Evolutionary conservation across 768 basidiomycete genomes (phyloP).

Genomic region (Kwoniella sp.): DNA sequence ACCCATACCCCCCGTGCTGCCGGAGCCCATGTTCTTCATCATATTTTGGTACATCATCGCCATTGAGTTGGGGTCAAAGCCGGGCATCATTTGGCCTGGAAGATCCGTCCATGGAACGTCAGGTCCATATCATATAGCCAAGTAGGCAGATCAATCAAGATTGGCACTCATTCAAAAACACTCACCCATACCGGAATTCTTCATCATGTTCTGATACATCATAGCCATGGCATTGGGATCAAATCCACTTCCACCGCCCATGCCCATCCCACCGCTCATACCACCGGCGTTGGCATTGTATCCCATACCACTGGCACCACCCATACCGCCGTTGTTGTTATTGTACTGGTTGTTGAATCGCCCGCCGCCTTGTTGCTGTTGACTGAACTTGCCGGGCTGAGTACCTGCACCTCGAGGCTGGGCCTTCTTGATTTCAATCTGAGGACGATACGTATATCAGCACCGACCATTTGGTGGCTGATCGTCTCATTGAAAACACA

Average conservation of each 20-base stretch:
- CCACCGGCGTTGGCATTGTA: slow-evolving; percentile 85
- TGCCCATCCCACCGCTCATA: slow-evolving; percentile 33
- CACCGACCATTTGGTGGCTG: background rate
- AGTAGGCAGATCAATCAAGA: too few relatives aligned
- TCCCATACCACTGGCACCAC: slow-evolving; percentile 61
- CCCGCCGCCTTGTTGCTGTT: slow-evolving; percentile 41
- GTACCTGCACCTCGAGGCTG: slow-evolving; percentile 67
- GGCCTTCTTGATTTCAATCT: slow-evolving; percentile 98
- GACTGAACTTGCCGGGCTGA: slow-evolving; percentile 39
- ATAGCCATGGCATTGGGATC: slow-evolving; percentile 90
- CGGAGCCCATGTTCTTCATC: slow-evolving; percentile 54
- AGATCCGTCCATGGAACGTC: background rate
- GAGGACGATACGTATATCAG: slow-evolving; percentile 11
- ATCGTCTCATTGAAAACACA: background rate
- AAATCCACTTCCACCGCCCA: slow-evolving; percentile 59
- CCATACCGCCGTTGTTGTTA: slow-evolving; percentile 69
- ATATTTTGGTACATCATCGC: slow-evolving; percentile 90
- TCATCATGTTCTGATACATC: slow-evolving; percentile 87
- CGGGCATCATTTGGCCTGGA: slow-evolving; percentile 56
- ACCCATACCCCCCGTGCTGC: background rate
- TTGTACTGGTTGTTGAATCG: slow-evolving; percentile 33
- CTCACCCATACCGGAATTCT: slow-evolving; percentile 35
- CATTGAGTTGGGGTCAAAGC: slow-evolving; percentile 85
- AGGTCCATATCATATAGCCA: too few relatives aligned
- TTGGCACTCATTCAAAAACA: too few relatives aligned